Percentiles rank a stretch among this genome's conserved stretches.
Evolutionary conservation across 2,329 filamentous ascomycete genomes (phyloP).

Genomic region (Trichoderma endophyticum): DNA sequence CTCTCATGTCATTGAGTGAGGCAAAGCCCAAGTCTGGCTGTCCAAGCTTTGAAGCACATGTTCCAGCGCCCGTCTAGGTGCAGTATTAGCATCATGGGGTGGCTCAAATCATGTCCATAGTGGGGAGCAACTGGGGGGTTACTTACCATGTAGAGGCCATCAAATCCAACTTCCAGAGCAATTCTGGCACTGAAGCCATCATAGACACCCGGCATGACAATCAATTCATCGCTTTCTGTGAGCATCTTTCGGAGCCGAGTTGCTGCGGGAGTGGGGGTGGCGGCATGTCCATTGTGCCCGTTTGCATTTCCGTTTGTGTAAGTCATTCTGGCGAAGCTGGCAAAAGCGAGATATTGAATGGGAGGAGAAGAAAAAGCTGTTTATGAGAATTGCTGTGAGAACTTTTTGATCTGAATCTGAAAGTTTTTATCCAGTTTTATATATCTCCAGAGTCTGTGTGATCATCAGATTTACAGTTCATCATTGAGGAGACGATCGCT

Average conservation of each 20-base stretch:
- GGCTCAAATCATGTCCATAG: not conserved
- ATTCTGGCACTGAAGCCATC: conserved; percentile 65
- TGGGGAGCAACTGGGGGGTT: not conserved
- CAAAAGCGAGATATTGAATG: not conserved
- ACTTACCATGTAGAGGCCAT: conserved; percentile 64
- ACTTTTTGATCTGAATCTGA: not conserved
- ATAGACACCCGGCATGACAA: conserved; percentile 65
- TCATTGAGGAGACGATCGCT: not conserved
- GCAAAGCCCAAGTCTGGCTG: conserved; percentile 62
- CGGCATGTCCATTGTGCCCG: not conserved
- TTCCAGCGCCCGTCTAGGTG: conserved; percentile 59
- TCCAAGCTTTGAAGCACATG: conserved; percentile 58
- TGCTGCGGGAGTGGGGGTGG: conserved; percentile 25
- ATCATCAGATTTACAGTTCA: not conserved
- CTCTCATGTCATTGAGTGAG: conserved; percentile 60
- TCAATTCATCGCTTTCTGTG: conserved; percentile 38
- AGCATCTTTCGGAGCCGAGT: conserved; percentile 42
- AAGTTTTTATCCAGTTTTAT: not conserved
- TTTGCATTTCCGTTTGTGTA: conserved; percentile 8
- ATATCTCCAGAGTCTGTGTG: not conserved
- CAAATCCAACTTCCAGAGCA: conserved; percentile 58
- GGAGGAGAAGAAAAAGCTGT: not conserved
- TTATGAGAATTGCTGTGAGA: not conserved
- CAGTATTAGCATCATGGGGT: not conserved
- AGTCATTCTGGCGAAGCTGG: not conserved